phyloP scores from a whole-genome alignment of 2,329 filamentous ascomycete genomes.

The Chaetothyriales sp. region DNA sequence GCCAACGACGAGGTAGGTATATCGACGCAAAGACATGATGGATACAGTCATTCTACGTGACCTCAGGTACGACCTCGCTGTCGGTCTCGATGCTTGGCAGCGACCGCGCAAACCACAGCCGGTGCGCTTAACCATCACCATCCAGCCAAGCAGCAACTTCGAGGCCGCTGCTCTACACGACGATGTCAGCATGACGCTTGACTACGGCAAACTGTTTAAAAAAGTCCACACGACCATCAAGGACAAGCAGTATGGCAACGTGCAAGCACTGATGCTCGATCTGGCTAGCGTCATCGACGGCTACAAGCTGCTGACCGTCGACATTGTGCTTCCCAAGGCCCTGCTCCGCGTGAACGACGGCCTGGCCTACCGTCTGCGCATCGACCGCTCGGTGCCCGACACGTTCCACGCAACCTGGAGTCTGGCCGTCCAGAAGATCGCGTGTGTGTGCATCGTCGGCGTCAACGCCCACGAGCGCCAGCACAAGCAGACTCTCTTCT shows the following conservation, averaged over 20 bases:
- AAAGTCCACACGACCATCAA: conserved; percentile 21
- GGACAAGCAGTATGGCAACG: conserved; percentile 5
- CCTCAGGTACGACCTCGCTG: conserved; percentile 31
- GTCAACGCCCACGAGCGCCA: conserved; percentile 40
- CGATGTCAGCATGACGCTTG: conserved; percentile 32
- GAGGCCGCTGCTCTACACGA: conserved; percentile 30
- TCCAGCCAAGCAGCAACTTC: conserved; percentile 29
- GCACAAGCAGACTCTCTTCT: conserved; percentile 36
- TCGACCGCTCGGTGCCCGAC: conserved; percentile 12
- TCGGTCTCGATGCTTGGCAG: conserved; percentile 34
- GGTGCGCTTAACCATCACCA: conserved; percentile 29
- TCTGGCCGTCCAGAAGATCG: conserved; percentile 29
- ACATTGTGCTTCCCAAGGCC: conserved; percentile 29
- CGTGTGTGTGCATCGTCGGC: conserved; percentile 35
- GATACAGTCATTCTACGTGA: conserved; percentile 25
- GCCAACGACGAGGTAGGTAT: background rate
- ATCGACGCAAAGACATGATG: conserved; percentile 4
- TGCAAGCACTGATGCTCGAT: conserved; percentile 5
- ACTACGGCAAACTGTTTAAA: conserved; percentile 36
- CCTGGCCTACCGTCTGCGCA: conserved; percentile 24
- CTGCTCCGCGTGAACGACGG: conserved; percentile 31
- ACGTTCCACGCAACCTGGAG: conserved; percentile 6
- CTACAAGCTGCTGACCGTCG: conserved; percentile 7
- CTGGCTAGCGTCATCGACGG: background rate
- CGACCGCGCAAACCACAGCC: conserved; percentile 33